Evolutionary conservation across 495 filamentous ascomycete species (phyloP).

Genomic region (Penicillium riverlandense): DNA sequence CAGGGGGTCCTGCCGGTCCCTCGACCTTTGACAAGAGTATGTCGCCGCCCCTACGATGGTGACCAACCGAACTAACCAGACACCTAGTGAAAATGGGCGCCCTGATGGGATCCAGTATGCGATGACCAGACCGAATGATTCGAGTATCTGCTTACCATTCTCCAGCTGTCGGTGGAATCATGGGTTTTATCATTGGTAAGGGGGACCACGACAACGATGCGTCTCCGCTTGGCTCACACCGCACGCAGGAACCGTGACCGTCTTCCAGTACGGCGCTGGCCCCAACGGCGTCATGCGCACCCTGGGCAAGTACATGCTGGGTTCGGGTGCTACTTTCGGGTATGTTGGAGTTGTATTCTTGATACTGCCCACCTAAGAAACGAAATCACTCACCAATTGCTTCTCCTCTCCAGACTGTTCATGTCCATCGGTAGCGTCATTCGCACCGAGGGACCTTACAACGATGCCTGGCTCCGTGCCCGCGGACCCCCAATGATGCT

Average conservation of each 20-base stretch:
- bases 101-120: slow-evolving; percentile 94
- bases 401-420: slow-evolving; percentile 64
- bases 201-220: not conserved
- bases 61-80: slow-evolving; percentile 10
- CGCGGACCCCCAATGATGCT: slow-evolving; percentile 42
- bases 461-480: slow-evolving; percentile 42
- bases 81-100: slow-evolving; percentile 88
- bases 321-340: slow-evolving; percentile 96
- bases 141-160: slow-evolving; percentile 7
- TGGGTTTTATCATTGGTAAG: slow-evolving; percentile 95
- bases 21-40: slow-evolving; percentile 90
- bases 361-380: not conserved
- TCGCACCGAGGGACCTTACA: slow-evolving; percentile 62
- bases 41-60: slow-evolving; percentile 17
- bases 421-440: slow-evolving; percentile 98
- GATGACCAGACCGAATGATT: not conserved
- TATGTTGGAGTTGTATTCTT: slow-evolving; percentile 32
- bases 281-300: slow-evolving; percentile 89
- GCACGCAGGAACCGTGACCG: slow-evolving; percentile 72
- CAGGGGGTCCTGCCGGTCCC: slow-evolving; percentile 49
- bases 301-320: slow-evolving; percentile 93
- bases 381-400: too few species aligned
- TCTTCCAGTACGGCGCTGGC: slow-evolving; percentile 88
- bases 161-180: slow-evolving; percentile 85
- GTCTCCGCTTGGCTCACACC: not conserved